Evolutionary conservation across 768 basidiomycete genomes (phyloP).

Genomic region (Mycena vitilis): DNA sequence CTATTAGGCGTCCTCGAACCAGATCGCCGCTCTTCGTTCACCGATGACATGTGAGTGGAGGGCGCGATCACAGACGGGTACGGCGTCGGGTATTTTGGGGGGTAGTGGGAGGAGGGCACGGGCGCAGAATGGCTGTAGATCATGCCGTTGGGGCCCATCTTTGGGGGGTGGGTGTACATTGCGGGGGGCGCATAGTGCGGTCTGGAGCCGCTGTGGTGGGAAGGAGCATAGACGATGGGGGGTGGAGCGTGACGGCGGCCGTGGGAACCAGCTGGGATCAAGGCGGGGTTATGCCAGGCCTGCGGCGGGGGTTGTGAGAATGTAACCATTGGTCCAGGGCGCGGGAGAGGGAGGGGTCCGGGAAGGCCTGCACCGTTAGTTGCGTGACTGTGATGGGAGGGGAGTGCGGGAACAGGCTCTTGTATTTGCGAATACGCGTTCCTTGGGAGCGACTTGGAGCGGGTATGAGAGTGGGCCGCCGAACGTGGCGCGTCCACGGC

Average conservation of each 20-base stretch:
- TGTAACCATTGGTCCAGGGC: conserved; percentile 41
- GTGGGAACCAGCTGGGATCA: conserved; percentile 43
- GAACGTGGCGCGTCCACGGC: conserved; percentile 50
- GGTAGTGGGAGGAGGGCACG: conserved; percentile 54
- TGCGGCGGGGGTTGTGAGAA: conserved; percentile 56
- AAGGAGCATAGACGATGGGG: conserved; percentile 71
- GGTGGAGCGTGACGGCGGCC: conserved; percentile 56
- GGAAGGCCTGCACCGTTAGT: conserved; percentile 19
- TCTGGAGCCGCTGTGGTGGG: conserved; percentile 51
- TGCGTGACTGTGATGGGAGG: conserved; percentile 41
- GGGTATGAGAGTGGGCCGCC: conserved; percentile 49
- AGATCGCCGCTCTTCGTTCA: conserved; percentile 51
- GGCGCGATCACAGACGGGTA: conserved; percentile 54
- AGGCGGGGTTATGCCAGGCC: conserved; percentile 46
- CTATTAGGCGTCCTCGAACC: conserved; percentile 35
- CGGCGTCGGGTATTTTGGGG: conserved; percentile 54
- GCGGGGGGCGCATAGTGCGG: conserved; percentile 71
- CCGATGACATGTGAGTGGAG: conserved; percentile 48
- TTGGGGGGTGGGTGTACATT: conserved; percentile 66
- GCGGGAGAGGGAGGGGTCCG: conserved; percentile 34
- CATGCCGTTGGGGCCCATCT: conserved; percentile 69
- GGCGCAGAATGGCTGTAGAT: conserved; percentile 79
- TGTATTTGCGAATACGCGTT: conserved; percentile 45
- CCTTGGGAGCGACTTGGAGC: conserved; percentile 62
- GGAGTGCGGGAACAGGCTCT: conserved; percentile 43